Evolutionary conservation across 2,329 filamentous ascomycete species (phyloP), one percentile per base, ranked within the genome.

Genomic region (Alternaria rosae): DNA sequence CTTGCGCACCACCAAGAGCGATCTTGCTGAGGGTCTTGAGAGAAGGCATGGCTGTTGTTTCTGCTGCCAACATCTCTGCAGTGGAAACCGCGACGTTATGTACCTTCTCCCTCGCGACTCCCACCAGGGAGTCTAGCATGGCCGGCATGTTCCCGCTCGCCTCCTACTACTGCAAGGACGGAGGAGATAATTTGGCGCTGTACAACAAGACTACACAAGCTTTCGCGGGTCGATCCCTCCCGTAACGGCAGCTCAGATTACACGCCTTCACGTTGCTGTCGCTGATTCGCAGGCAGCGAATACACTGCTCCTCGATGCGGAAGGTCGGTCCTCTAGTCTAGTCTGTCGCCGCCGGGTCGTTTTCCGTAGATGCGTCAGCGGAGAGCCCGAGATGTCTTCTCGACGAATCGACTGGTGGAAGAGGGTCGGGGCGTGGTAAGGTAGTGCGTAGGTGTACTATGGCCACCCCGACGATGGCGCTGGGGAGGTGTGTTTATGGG

Each of bases 21-120:
- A 80, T 55, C 67, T 80, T 79, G 57, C 76, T 73, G 45, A 80
- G 61, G 15, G 75, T 77, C 25, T 74, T 65, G 30, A 80, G 63
- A 25, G 77, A 79, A 61, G 78, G 78, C 59, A 79, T 68, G 43
- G 64, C 53, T 56, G 70, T 66, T 50, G 73, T 74, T 52, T 75
- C 61, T 64, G 76, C 63, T 66, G 64, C 63, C 43, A 35, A 55
- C 50, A 55, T 20, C 20, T 25, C 57, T 45, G 44, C 60, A 20
- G 68, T 53, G 61, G 70, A 26, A 28, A 53, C 55, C 7, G 62
- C 70, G 10, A 64, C 70, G 63, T 72, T 76, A 68, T 76, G 72
- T 74, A 77, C 59, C 43, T 70, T 63, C 13, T 67, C 59, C 50
- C 54, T 64, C 42, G 58, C 66, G 17, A 64, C 64, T 41, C 69